Conservation (phyloP, 78 protist genomes). For the Dictyostelium purpureum region DNA sequence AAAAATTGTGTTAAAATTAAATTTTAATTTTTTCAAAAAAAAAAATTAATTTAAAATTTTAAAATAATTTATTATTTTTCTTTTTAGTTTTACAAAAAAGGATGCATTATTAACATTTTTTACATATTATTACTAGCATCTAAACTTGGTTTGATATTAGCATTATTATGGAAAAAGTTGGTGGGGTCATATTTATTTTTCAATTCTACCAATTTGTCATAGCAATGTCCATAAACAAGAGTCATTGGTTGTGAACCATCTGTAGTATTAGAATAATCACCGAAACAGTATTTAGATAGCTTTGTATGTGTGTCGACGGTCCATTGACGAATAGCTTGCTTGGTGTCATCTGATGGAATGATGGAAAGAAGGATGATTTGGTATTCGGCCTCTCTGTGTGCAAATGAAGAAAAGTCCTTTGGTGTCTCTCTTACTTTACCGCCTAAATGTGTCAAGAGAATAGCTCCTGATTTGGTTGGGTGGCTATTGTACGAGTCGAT, state of each 20-base stretch:
- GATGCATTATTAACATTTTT: too few relatives aligned
- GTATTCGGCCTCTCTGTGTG: background rate
- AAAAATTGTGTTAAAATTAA: too few relatives aligned
- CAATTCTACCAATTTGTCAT: background rate
- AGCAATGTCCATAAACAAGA: background rate
- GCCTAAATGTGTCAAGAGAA: slow-evolving; percentile 17
- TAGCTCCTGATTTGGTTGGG: slow-evolving; percentile 25
- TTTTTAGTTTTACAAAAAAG: too few relatives aligned
- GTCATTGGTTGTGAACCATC: background rate
- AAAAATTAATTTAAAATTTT: too few relatives aligned
- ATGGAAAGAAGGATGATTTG: slow-evolving; percentile 9
- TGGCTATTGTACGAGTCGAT: background rate
- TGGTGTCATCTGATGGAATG: background rate
- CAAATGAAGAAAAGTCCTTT: background rate
- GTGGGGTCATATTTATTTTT: slow-evolving; percentile 8
- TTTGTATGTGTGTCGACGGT: background rate
- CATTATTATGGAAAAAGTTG: background rate
- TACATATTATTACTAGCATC: background rate
- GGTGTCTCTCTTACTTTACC: background rate
- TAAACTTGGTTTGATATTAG: background rate
- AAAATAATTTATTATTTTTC: too few relatives aligned
- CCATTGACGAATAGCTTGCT: background rate
- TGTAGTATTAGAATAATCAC: slow-evolving; percentile 9
- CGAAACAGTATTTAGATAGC: background rate
- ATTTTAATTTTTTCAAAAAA: too few relatives aligned